phyloP scores from a whole-genome alignment of 2,329 filamentous ascomycete genomes.

The Coccinonectria pachysandricola region DNA sequence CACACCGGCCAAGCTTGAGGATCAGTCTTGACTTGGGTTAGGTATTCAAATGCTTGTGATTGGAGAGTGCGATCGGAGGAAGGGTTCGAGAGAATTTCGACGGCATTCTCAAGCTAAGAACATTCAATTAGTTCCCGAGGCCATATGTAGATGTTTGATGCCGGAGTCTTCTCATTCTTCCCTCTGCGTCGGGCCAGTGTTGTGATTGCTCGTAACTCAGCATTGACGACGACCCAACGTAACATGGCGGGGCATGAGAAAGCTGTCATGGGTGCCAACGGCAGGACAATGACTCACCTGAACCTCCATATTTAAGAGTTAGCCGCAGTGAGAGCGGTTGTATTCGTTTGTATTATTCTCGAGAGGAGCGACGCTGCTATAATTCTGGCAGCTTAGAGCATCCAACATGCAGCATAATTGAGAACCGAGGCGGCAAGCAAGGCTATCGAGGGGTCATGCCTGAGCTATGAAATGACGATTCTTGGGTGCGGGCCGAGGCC shows the following conservation, averaged over 20 bases:
- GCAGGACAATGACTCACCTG: conserved; percentile 28
- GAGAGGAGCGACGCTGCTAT: conserved; percentile 30
- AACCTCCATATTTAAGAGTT: conserved; percentile 34
- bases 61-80: conserved; percentile 65
- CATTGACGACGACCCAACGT: conserved; percentile 12
- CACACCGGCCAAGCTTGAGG: conserved; percentile 86
- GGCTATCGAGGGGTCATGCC: conserved; percentile 34
- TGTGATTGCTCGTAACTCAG: conserved; percentile 9
- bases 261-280: conserved; percentile 15
- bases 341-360: too few species aligned
- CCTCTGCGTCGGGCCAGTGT: too few species aligned
- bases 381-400: conserved; percentile 31
- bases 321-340: too few species aligned
- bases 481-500: too few species aligned
- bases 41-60: conserved; percentile 71
- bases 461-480: too few species aligned
- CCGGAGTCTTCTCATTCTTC: too few species aligned
- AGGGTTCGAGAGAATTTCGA: conserved; percentile 85
- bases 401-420: conserved; percentile 33
- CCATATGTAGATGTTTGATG: too few species aligned
- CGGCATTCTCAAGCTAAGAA: conserved; percentile 78
- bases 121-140: too few species aligned
- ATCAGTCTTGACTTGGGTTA: conserved; percentile 68
- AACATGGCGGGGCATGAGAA: conserved; percentile 21
- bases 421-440: conserved; percentile 23